phyloP scores from a whole-genome alignment of 164 flowering plant genomes.

The Berberis vulgaris region DNA sequence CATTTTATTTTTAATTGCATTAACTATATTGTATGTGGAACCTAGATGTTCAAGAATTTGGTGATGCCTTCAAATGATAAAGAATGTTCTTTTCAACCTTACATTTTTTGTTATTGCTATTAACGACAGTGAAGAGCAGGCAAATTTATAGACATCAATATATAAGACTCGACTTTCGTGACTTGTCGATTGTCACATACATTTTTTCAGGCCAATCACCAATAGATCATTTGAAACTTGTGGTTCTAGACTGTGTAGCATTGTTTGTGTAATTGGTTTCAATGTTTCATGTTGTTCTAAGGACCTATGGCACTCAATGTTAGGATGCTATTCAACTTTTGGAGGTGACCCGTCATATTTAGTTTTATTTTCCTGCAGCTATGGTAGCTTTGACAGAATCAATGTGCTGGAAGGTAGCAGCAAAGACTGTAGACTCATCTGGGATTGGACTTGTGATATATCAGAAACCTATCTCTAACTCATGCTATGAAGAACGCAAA shows the following conservation, averaged over 20 bases:
- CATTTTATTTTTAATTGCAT: no score
- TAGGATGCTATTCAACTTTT: neutral
- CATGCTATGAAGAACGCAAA: conserved; percentile 58
- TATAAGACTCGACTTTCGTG: no score
- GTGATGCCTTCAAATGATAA: no score
- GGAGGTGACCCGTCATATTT: neutral
- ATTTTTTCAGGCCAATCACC: no score
- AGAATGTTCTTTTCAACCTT: no score
- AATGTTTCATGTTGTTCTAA: neutral
- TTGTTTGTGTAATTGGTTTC: neutral
- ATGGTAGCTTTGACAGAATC: conserved; percentile 74
- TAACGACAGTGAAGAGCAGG: no score
- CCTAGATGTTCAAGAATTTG: no score
- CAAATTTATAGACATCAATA: no score
- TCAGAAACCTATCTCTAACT: conserved; percentile 70
- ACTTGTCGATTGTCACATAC: no score
- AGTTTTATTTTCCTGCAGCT: conserved; percentile 44
- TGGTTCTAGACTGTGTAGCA: neutral
- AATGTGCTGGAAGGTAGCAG: conserved; percentile 77
- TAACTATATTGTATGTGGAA: no score
- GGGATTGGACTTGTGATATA: conserved; percentile 83
- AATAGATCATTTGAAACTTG: neutral
- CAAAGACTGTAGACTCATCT: conserved; percentile 38
- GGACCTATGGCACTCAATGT: neutral
- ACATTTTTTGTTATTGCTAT: no score